Base-by-base conservation (phyloP, 352 stramenopile species). In the Pythium diclinum region DNA sequence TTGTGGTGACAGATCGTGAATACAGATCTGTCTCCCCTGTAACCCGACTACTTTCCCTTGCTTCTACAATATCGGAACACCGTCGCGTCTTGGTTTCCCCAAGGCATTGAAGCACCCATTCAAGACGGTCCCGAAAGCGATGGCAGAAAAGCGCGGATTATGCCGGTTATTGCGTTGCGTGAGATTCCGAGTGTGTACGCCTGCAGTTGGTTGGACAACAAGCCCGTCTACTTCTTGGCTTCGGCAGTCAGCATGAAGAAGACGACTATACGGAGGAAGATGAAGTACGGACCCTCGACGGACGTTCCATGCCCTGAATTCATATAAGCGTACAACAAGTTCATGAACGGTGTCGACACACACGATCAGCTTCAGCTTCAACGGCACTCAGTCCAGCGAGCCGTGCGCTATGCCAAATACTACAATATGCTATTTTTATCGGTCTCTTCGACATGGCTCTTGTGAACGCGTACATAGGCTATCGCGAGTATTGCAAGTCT, bases 401-500 rank as follows among this genome's bases (percentile, higher is more conserved):
- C 44, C 7, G 44, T 51, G 17, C 44, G 44, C 17, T 51, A 28
- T 28, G 44, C 44, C 4, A 51, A 51, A 16, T 51, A 51, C 19
- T 51, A 51, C 44, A 51, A 51, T 8, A 51, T 51, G 44, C 44
- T 51, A 2, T 51, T 51, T 28, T 17, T n/a, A n/a, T 51, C 25
- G 44, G 44, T 6, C 17, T 51, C 9, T 51, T 51, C 44, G 44
- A 51, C 44, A 51, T 51, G 44, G 44, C 6, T 3, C 9, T 51
- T 2, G 44, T 51, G 17, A 51, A 51, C n/a, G 44, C 44, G 44
- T 51, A 51, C 44, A 28, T 51, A 8, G 44, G 23, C 3, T 11
- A 51, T 11, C 44, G 44, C 9, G 44, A 28, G 17, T 28, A 51
- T 11, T 23, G 10, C 44, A 51, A 51, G n/a, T 23, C 44, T 8